Percentiles rank a stretch among this genome's conserved stretches.
Evolutionary conservation across 805 yeast genomes (phyloP).

Genomic region (Ogataea nonfermentans): DNA sequence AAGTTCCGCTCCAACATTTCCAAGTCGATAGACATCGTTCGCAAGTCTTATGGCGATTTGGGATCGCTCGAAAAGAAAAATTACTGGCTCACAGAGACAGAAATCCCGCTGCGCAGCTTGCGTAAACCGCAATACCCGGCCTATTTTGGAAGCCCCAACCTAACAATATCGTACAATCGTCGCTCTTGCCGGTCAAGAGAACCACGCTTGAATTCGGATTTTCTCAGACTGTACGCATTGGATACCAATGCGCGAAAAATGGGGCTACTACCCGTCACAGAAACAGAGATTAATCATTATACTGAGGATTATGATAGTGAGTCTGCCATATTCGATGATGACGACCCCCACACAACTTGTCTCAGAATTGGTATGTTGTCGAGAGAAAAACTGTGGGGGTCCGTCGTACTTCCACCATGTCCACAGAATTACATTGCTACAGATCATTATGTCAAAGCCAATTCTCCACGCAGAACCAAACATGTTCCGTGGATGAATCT

Average conservation of each 20-base stretch:
- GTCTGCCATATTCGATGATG: constrained; percentile 14
- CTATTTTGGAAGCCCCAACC: background rate
- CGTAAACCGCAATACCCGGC: constrained; percentile 3
- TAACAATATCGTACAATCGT: constrained; percentile 4
- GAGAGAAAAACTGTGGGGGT: constrained; percentile 50
- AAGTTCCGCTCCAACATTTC: constrained; percentile 1
- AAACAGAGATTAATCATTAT: constrained; percentile 36
- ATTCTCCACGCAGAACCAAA: background rate
- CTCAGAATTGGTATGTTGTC: constrained; percentile 41
- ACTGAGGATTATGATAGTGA: constrained; percentile 23
- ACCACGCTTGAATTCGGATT: constrained; percentile 46
- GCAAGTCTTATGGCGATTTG: background rate
- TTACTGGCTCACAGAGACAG: constrained; percentile 1
- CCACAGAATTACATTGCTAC: constrained; percentile 29
- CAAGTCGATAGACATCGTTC: constrained; percentile 5
- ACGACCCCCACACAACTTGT: constrained; percentile 2
- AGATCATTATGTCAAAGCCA: constrained; percentile 5
- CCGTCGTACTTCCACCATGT: constrained; percentile 52
- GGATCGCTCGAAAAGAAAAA: background rate
- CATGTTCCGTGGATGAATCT: constrained; percentile 19
- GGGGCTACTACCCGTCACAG: constrained; percentile 35
- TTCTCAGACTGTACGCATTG: constrained; percentile 48
- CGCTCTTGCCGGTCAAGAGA: constrained; percentile 36
- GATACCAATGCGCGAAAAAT: constrained; percentile 40
- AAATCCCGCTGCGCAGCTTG: constrained; percentile 8